These are phyloP conservation scores for Aphanomyces stellatus DNA, from an alignment of 352 stramenopile species.

Conservation along the genomic window DNA sequence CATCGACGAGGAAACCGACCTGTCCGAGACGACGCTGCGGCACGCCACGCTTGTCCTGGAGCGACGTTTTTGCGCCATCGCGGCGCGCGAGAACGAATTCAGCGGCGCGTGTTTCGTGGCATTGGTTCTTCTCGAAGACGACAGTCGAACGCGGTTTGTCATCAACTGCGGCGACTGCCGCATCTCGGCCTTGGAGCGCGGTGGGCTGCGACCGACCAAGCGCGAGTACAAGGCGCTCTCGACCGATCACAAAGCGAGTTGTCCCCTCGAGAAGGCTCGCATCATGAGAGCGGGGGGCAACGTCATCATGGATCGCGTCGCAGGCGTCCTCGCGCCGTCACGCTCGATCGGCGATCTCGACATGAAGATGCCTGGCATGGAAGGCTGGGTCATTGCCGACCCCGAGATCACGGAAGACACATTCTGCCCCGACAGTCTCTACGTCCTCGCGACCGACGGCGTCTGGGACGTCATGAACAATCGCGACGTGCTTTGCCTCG, in stretches of 20 bases:
- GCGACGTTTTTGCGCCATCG: slow-evolving; percentile 31
- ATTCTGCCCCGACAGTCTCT: slow-evolving; percentile 32
- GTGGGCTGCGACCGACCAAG: neutral
- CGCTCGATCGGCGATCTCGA: slow-evolving; percentile 79
- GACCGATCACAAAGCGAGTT: slow-evolving; percentile 67
- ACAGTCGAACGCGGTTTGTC: slow-evolving; percentile 40
- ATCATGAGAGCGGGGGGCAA: slow-evolving; percentile 51
- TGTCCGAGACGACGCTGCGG: neutral
- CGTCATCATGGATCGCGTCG: slow-evolving; percentile 61
- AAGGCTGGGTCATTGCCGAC: slow-evolving; percentile 62
- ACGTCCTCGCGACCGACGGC: slow-evolving; percentile 65
- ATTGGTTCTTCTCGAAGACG: slow-evolving; percentile 42
- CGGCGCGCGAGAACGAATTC: slow-evolving; percentile 33
- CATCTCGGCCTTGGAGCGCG: slow-evolving; percentile 19
- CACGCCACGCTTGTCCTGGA: slow-evolving; percentile 42
- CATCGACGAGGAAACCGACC: slow-evolving; percentile 28
- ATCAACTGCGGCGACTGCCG: slow-evolving; percentile 73
- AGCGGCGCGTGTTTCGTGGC: slow-evolving; percentile 60
- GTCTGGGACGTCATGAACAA: slow-evolving; percentile 64
- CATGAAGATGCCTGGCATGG: slow-evolving; percentile 61
- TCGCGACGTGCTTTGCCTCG: slow-evolving; percentile 44
- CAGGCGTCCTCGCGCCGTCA: slow-evolving; percentile 73
- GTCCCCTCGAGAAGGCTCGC: slow-evolving; percentile 45
- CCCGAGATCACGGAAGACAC: slow-evolving; percentile 47
- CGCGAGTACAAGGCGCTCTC: slow-evolving; percentile 26